phyloP scores from a whole-genome alignment of 2,329 filamentous ascomycete genomes.

The Penicillium sp. region DNA sequence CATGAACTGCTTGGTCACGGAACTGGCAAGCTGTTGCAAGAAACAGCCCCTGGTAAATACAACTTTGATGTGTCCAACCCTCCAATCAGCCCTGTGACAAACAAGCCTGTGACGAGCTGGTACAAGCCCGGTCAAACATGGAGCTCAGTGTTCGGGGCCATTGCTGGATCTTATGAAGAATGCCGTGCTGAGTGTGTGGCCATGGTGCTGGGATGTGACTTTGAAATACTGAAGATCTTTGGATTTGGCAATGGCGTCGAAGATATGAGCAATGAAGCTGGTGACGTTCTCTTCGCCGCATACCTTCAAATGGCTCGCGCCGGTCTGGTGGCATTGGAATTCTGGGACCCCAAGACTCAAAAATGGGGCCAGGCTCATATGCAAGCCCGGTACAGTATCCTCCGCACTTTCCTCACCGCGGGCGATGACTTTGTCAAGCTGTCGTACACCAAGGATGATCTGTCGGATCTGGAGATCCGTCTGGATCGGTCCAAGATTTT shows the following conservation, averaged over 20 bases:
- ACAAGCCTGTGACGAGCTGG: slow-evolving; percentile 77
- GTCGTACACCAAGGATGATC: slow-evolving; percentile 69
- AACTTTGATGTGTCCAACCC: slow-evolving; percentile 87
- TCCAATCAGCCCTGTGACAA: slow-evolving; percentile 75
- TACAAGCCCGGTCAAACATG: slow-evolving; percentile 96
- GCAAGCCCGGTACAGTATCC: slow-evolving; percentile 85
- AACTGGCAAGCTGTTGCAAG: slow-evolving; percentile 89
- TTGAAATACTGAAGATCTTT: slow-evolving; percentile 84
- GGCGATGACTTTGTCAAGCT: slow-evolving; percentile 86
- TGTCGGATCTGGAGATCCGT: slow-evolving; percentile 78
- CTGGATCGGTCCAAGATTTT: slow-evolving; percentile 86
- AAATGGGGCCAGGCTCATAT: slow-evolving; percentile 95
- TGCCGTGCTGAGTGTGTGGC: slow-evolving; percentile 92
- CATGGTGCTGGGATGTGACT: slow-evolving; percentile 88
- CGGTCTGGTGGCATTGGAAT: slow-evolving; percentile 84
- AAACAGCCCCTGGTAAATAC: slow-evolving; percentile 76
- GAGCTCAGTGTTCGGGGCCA: slow-evolving; percentile 85
- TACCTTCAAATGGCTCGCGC: slow-evolving; percentile 94
- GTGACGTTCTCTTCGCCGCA: slow-evolving; percentile 81
- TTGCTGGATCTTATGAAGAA: slow-evolving; percentile 89
- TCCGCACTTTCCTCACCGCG: slow-evolving; percentile 74
- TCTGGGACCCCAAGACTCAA: slow-evolving; percentile 86
- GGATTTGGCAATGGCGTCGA: slow-evolving; percentile 77
- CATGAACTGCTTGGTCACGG: slow-evolving; percentile 89
- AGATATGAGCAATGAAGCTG: slow-evolving; percentile 73